Evolutionary conservation across 352 stramenopile genomes (phyloP).

Genomic region (Thraustochytrium striatum): DNA sequence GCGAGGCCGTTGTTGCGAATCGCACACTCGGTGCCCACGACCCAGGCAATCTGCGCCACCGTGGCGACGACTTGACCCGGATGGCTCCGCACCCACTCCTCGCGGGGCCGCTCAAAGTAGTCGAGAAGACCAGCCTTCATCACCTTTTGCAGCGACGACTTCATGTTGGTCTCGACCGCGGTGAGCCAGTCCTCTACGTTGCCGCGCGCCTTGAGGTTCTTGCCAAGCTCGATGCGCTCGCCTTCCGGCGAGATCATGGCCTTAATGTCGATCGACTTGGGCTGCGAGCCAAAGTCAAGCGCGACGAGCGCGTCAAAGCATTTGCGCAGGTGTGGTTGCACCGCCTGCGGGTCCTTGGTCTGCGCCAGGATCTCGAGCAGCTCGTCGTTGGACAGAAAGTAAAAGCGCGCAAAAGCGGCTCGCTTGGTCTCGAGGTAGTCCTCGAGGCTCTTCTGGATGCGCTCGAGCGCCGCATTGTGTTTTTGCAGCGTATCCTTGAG

Average conservation of each 20-base stretch:
- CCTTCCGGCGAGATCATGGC: conserved; percentile 98
- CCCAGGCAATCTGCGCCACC: conserved; percentile 94
- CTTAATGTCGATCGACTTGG: conserved; percentile 49
- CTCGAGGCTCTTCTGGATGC: conserved; percentile 92
- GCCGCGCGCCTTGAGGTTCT: conserved; percentile 80
- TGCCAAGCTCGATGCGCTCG: conserved; percentile 90
- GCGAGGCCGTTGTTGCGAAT: conserved; percentile 57
- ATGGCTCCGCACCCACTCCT: conserved; percentile 91
- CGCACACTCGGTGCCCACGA: conserved; percentile 82
- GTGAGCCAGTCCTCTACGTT: conserved; percentile 92
- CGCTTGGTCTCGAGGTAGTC: conserved; percentile 94
- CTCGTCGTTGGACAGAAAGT: conserved; percentile 99
- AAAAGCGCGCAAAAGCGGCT: conserved; percentile 93
- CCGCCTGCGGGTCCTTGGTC: conserved; percentile 92
- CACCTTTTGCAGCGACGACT: conserved; percentile 86
- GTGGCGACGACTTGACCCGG: conserved; percentile 98
- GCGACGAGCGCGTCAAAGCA: conserved; percentile 98
- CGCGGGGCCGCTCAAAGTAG: conserved; percentile 65
- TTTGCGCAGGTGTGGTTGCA: conserved; percentile 93
- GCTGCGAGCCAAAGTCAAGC: conserved; percentile 65
- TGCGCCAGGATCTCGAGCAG: conserved; percentile 99
- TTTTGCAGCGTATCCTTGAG: conserved; percentile 74
- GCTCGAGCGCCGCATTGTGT: conserved; percentile 91
- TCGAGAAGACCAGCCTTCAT: conserved; percentile 74
- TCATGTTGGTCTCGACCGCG: conserved; percentile 94